Evolutionary conservation across 2,329 filamentous ascomycete genomes (phyloP).

Genomic region (Cadophora malorum): DNA sequence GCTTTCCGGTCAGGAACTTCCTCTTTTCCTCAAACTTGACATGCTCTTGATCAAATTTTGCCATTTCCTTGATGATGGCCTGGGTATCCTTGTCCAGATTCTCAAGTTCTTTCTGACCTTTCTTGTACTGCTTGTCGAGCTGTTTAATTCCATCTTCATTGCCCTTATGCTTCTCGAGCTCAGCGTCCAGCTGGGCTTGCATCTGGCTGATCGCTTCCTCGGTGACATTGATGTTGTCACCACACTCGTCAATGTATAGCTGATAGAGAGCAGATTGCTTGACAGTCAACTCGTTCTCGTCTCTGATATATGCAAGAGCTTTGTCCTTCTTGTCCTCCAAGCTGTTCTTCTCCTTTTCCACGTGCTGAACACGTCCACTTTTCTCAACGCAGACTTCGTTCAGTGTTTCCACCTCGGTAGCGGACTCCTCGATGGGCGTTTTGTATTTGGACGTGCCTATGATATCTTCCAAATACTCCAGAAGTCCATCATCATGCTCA

Average conservation of each 20-base stretch:
- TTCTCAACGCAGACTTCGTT: constrained; percentile 97
- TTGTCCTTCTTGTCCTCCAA: constrained; percentile 98
- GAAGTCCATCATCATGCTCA: constrained; percentile 93
- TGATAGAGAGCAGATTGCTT: constrained; percentile 95
- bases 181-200: constrained; percentile 83
- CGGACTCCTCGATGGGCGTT: constrained; percentile 92
- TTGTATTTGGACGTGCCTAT: constrained; percentile 99
- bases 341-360: constrained; percentile 93
- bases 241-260: constrained; percentile 85
- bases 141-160: constrained; percentile 89
- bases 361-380: constrained; percentile 92
- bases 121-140: constrained; percentile 83
- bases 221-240: constrained; percentile 86
- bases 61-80: constrained; percentile 80
- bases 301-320: constrained; percentile 83
- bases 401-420: constrained; percentile 84
- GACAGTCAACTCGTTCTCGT: constrained; percentile 89
- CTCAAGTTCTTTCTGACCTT: constrained; percentile 83
- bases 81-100: constrained; percentile 82
- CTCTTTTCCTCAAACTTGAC: constrained; percentile 98
- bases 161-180: constrained; percentile 90
- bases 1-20: constrained; percentile 89
- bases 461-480: constrained; percentile 98
- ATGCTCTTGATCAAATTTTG: constrained; percentile 92
- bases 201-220: constrained; percentile 91